These are phyloP conservation scores for Sarocladiaceae sp. DNA, from an alignment of 2,329 filamentous ascomycete genomes.

Conservation along the genomic window DNA sequence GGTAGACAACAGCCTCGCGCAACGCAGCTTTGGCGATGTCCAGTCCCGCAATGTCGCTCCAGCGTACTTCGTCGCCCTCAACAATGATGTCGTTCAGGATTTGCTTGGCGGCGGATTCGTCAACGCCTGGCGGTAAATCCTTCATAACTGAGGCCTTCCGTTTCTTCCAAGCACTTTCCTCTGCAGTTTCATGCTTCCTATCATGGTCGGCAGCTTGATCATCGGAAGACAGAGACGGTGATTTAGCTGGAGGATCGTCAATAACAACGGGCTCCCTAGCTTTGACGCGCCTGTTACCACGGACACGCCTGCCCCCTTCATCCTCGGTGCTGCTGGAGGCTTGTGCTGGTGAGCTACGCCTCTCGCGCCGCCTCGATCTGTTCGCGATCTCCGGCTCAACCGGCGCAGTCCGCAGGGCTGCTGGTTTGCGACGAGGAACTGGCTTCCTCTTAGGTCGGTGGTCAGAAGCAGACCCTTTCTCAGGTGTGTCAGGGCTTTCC, in stretches of 20 bases:
- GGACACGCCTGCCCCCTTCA: background rate
- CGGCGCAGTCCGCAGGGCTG: background rate
- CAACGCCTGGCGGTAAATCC: slow-evolving; percentile 73
- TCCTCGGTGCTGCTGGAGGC: slow-evolving; percentile 16
- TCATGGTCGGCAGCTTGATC: slow-evolving; percentile 15
- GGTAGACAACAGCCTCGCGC: slow-evolving; percentile 94
- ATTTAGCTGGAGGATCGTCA: background rate
- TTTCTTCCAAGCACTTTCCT: slow-evolving; percentile 51
- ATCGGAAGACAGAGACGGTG: slow-evolving; percentile 14
- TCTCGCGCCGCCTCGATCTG: slow-evolving; percentile 16
- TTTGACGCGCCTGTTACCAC: slow-evolving; percentile 4
- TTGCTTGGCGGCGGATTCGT: slow-evolving; percentile 75
- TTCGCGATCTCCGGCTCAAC: slow-evolving; percentile 15
- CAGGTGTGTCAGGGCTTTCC: slow-evolving; percentile 12
- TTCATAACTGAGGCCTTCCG: slow-evolving; percentile 63
- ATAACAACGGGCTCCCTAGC: slow-evolving; percentile 7
- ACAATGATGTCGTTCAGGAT: slow-evolving; percentile 96
- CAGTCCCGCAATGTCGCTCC: slow-evolving; percentile 87
- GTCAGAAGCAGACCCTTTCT: slow-evolving; percentile 14
- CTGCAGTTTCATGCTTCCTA: slow-evolving; percentile 20
- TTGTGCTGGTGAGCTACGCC: slow-evolving; percentile 15
- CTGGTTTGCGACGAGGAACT: background rate
- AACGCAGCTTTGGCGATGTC: slow-evolving; percentile 86
- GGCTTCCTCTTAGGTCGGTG: slow-evolving; percentile 3
- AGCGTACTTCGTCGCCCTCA: slow-evolving; percentile 88